Conservation (phyloP, 2,329 filamentous ascomycete species). For the Passalora sequoiae region DNA sequence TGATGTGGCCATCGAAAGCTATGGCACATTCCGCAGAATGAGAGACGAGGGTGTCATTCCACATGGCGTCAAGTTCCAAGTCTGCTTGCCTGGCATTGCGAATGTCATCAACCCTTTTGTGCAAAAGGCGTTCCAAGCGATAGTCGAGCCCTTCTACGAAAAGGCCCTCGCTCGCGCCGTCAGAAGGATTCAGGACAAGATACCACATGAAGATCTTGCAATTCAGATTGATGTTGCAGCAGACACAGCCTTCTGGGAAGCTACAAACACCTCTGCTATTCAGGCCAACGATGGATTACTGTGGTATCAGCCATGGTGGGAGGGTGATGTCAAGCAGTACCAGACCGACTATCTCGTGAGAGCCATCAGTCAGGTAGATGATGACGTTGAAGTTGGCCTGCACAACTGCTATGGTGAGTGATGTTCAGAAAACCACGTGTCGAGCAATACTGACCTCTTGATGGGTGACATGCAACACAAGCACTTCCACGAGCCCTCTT, state of each 20-base stretch:
- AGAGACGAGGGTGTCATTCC: conserved; percentile 31
- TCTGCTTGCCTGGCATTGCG: conserved; percentile 32
- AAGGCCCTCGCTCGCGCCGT: conserved; percentile 30
- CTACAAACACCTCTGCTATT: conserved; percentile 12
- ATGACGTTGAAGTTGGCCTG: conserved; percentile 40
- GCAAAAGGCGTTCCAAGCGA: conserved; percentile 25
- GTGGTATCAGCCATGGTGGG: conserved; percentile 33
- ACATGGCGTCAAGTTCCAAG: conserved; percentile 31
- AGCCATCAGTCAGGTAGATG: conserved; percentile 32
- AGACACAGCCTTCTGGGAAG: conserved; percentile 35
- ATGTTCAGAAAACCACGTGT: neutral
- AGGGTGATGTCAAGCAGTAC: conserved; percentile 31
- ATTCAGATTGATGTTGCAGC: conserved; percentile 35
- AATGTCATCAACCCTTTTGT: conserved; percentile 28
- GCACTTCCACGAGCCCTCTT: conserved; percentile 43
- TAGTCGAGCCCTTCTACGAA: conserved; percentile 34
- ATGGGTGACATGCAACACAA: conserved; percentile 38
- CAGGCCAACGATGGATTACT: conserved; percentile 18
- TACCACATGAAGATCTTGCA: conserved; percentile 34
- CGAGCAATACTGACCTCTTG: neutral
- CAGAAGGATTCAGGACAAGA: conserved; percentile 28
- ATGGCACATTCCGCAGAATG: conserved; percentile 30
- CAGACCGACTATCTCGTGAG: conserved; percentile 33
- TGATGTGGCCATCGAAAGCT: conserved; percentile 32
- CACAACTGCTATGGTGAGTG: conserved; percentile 46